Percentiles rank a stretch among this genome's conserved stretches.
Evolutionary conservation across 306 rosid species (phyloP).

Genomic region (Canavalia gladiata): DNA sequence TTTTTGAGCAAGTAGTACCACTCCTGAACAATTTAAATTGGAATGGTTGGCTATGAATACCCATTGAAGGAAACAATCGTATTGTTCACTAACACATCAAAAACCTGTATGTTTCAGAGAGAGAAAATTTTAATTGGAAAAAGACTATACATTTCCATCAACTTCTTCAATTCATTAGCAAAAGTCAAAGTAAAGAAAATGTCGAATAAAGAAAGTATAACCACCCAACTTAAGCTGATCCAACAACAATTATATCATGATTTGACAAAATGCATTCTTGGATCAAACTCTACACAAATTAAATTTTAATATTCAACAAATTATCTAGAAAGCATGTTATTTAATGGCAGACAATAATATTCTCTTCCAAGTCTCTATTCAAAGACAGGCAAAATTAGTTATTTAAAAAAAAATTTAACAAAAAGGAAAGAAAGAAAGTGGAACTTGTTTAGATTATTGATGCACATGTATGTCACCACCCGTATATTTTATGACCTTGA

Average conservation of each 20-base stretch:
- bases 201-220: neutral
- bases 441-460: neutral
- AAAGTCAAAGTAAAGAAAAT: neutral
- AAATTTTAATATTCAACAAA: conserved; percentile 4
- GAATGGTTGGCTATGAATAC: too few relatives aligned
- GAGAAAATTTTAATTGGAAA: too few relatives aligned
- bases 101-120: neutral
- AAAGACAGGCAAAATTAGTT: neutral
- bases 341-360: conserved; percentile 1
- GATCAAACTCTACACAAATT: neutral
- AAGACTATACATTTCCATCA: neutral
- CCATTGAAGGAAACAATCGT: too few relatives aligned
- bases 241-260: conserved; percentile 3
- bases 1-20: too few relatives aligned
- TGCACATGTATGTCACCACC: neutral
- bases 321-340: conserved; percentile 7
- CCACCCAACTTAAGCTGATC: neutral
- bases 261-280: neutral
- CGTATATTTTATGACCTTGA: neutral
- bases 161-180: conserved; percentile 7
- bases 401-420: neutral
- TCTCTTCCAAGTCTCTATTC: neutral
- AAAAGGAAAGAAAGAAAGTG: neutral
- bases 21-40: too few relatives aligned
- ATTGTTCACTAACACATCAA: too few relatives aligned